Evolutionary conservation across 257 asterid species (phyloP).

Genomic region (Echium plantagineum): DNA sequence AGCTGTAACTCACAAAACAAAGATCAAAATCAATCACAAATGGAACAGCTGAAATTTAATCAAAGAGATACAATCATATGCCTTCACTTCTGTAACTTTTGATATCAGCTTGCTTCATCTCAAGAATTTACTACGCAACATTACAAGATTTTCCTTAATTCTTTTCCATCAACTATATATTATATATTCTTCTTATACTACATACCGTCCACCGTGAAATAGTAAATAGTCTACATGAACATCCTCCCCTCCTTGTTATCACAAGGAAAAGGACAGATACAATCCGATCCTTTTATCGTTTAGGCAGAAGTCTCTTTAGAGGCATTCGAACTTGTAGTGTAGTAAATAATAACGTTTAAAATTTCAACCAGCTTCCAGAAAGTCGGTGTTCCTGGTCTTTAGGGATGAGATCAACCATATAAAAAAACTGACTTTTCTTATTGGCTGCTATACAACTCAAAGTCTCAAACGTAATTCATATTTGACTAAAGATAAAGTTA

Average conservation of each 20-base stretch:
- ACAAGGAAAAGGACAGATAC: too few relatives aligned
- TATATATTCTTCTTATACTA: too few relatives aligned
- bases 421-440: background rate
- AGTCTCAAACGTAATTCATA: too few relatives aligned
- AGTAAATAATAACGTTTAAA: too few relatives aligned
- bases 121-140: too few relatives aligned
- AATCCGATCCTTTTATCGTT: too few relatives aligned
- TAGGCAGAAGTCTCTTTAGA: too few relatives aligned
- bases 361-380: background rate
- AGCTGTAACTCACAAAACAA: slow-evolving; percentile 24
- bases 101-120: too few relatives aligned
- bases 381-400: background rate
- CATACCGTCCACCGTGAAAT: too few relatives aligned
- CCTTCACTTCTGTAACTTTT: background rate
- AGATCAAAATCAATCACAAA: background rate
- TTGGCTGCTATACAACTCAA: background rate
- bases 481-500: background rate
- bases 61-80: background rate
- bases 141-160: background rate
- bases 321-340: too few relatives aligned
- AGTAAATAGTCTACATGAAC: too few relatives aligned
- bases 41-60: background rate
- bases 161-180: background rate
- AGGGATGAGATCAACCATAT: background rate
- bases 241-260: too few relatives aligned